Percentiles rank a stretch among this genome's conserved stretches.
Evolutionary conservation across 305 asterid genomes (phyloP).

Genomic region (Fraxinus baroniana): DNA sequence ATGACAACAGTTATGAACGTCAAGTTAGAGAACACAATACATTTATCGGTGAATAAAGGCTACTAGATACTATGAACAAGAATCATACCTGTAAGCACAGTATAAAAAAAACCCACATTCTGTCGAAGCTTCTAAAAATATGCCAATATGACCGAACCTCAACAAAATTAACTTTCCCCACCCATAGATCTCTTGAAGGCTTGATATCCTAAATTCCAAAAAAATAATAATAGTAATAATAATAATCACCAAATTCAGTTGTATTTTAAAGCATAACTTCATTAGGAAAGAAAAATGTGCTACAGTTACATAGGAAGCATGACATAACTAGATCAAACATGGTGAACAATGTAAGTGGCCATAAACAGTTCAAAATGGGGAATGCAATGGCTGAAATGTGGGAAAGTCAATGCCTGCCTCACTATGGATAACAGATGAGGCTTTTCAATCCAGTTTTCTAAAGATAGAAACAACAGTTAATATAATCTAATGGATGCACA

Average conservation of each 20-base stretch:
- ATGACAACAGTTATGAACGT: constrained; percentile 26
- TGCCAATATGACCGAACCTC: constrained; percentile 98
- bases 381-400: neutral
- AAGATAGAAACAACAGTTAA: neutral
- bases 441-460: neutral
- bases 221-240: neutral
- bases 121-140: constrained; percentile 87
- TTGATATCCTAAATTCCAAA: constrained; percentile 49
- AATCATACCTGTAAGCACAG: constrained; percentile 85
- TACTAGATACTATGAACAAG: constrained; percentile 18
- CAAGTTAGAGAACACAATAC: constrained; percentile 26
- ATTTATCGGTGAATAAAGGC: constrained; percentile 11
- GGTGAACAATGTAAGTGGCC: constrained; percentile 14
- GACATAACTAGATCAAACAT: constrained; percentile 5
- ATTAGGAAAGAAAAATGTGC: constrained; percentile 7
- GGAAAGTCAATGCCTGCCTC: neutral
- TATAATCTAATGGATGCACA: neutral
- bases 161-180: constrained; percentile 95
- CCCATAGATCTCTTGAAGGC: constrained; percentile 76
- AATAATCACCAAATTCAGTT: constrained; percentile 14
- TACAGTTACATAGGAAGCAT: neutral
- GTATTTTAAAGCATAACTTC: constrained; percentile 2
- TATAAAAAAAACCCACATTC: constrained; percentile 99
- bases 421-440: neutral
- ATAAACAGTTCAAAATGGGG: neutral